Percentiles rank a stretch among this genome's conserved stretches.
These are phyloP conservation scores for Byssoonygena ceratinophila DNA, from an alignment of 2,329 filamentous ascomycete species.

Conservation along the genomic window DNA sequence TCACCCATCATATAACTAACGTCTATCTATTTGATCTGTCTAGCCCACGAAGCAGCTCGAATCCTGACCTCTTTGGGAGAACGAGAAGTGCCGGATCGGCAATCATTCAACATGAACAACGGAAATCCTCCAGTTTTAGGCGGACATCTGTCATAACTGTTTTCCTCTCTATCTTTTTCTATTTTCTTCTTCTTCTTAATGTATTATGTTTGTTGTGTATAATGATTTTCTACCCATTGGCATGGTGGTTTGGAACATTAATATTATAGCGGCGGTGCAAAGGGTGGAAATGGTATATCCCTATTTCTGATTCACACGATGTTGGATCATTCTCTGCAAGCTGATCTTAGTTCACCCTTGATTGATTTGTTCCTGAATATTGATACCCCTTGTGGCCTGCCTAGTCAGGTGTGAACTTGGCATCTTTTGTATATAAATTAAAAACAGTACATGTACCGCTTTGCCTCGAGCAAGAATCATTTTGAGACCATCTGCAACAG, in stretches of 20 bases:
- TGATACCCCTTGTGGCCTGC: background rate
- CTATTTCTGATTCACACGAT: no score
- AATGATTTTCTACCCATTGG: background rate
- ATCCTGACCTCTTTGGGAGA: conserved; percentile 15
- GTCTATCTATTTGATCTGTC: background rate
- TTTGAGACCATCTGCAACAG: no score
- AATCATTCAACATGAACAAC: background rate
- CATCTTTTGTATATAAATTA: no score
- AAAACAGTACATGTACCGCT: no score
- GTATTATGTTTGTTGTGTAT: background rate
- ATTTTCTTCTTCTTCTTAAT: no score
- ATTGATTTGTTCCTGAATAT: background rate
- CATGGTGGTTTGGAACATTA: background rate
- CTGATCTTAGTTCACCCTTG: no score
- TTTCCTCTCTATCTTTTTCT: background rate
- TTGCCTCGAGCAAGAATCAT: no score
- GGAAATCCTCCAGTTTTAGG: background rate
- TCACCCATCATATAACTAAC: background rate
- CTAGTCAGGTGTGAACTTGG: no score
- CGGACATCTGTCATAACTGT: background rate
- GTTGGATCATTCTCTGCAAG: no score
- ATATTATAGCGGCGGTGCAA: no score
- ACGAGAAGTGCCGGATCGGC: conserved; percentile 7
- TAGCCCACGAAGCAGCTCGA: conserved; percentile 16
- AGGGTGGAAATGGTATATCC: no score